phyloP scores from a whole-genome alignment of 2,329 filamentous ascomycete species.

The Diaporthe longicolla region DNA sequence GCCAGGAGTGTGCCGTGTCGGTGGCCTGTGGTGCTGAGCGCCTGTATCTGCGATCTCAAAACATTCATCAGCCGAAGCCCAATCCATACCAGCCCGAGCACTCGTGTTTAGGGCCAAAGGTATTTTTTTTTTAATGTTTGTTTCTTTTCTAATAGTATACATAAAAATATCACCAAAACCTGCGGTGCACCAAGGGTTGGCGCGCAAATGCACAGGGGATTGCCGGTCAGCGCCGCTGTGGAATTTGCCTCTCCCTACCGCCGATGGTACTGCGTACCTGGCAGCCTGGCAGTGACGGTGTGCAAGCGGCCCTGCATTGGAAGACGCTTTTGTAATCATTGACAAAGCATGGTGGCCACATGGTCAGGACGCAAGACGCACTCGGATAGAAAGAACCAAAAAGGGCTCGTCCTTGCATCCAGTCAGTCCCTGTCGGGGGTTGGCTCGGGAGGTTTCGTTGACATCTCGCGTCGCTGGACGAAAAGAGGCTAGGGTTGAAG shows the following conservation, averaged over 20 bases:
- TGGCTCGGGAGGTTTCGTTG: conserved; percentile 23
- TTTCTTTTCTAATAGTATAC: not conserved
- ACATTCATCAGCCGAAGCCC: not conserved
- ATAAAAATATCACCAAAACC: not conserved
- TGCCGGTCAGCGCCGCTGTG: not conserved
- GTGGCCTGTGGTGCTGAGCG: not conserved
- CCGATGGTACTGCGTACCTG: not conserved
- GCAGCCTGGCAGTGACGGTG: not conserved
- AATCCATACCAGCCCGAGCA: not conserved
- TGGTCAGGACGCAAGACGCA: conserved; percentile 17
- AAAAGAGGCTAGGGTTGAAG: conserved; percentile 24
- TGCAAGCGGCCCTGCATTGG: not conserved
- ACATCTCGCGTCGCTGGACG: conserved; percentile 30
- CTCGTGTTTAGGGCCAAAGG: not conserved
- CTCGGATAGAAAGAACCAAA: not conserved
- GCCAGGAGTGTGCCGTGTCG: not conserved
- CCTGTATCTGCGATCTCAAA: not conserved
- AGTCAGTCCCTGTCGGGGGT: conserved; percentile 8
- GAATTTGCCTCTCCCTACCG: not conserved
- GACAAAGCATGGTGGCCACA: conserved; percentile 29
- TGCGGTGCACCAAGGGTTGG: not conserved
- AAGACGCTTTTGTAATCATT: conserved; percentile 12
- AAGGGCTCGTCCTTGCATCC: not conserved
- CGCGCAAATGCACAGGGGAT: not conserved
- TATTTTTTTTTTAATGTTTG: not conserved